These are phyloP conservation scores for Thielaviopsis punctulata DNA, from an alignment of 2,329 filamentous ascomycete species.

Conservation along the genomic window DNA sequence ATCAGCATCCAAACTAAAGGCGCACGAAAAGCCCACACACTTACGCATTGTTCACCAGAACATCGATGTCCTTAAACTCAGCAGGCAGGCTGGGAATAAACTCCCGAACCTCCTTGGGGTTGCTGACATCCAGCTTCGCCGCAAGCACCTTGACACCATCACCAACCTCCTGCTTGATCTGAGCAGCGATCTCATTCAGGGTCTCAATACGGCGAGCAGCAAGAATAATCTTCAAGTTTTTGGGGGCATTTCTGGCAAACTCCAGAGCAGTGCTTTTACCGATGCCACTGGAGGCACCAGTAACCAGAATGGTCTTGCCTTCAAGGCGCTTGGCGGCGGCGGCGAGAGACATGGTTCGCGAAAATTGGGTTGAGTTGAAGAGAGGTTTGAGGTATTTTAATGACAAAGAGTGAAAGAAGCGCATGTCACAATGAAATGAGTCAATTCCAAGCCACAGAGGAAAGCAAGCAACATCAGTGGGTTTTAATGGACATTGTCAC, in stretches of 20 bases:
- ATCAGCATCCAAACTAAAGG: constrained; percentile 12
- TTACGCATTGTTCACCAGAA: constrained; percentile 92
- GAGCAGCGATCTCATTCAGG: constrained; percentile 55
- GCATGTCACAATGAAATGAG: neutral
- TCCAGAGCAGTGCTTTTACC: constrained; percentile 71
- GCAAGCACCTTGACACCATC: constrained; percentile 67
- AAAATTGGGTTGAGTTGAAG: neutral
- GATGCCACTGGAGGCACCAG: constrained; percentile 86
- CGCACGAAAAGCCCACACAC: constrained; percentile 17
- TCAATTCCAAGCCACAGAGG: neutral
- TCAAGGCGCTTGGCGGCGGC: constrained; percentile 67
- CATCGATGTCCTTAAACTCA: constrained; percentile 70
- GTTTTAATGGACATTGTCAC: neutral
- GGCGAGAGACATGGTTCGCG: constrained; percentile 33
- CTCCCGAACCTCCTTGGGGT: constrained; percentile 50
- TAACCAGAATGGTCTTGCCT: constrained; percentile 85
- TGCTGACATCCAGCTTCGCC: constrained; percentile 75
- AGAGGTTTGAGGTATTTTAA: neutral
- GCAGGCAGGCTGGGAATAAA: constrained; percentile 61
- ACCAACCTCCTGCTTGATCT: constrained; percentile 63
- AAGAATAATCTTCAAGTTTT: constrained; percentile 65
- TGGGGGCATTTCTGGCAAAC: constrained; percentile 72
- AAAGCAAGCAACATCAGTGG: neutral
- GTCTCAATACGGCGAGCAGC: constrained; percentile 75
- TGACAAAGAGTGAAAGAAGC: neutral